Evolutionary conservation across 179 eudicot species (phyloP).

Genomic region (Camellia oleifera): DNA sequence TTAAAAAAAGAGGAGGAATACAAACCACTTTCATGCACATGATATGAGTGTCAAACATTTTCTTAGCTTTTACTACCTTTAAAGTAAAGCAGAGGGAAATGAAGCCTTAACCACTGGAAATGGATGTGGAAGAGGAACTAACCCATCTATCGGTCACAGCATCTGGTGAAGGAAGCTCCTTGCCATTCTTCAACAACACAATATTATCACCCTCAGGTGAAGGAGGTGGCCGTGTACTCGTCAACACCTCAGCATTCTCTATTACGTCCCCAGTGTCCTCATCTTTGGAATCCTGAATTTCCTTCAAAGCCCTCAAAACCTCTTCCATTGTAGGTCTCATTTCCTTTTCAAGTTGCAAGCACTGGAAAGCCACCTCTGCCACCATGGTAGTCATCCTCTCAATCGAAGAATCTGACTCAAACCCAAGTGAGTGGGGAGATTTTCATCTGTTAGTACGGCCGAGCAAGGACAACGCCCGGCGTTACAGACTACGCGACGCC

Average conservation of each 20-base stretch:
- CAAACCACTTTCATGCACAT: neutral
- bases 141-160: slow-evolving; percentile 34
- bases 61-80: neutral
- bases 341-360: slow-evolving; percentile 65
- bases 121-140: slow-evolving; percentile 33
- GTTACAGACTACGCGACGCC: too few relatives aligned
- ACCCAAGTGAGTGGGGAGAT: slow-evolving; percentile 23
- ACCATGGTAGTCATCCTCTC: slow-evolving; percentile 57
- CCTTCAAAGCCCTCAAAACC: slow-evolving; percentile 37
- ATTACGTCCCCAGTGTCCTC: slow-evolving; percentile 13
- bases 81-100: neutral
- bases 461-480: too few relatives aligned
- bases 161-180: slow-evolving; percentile 25
- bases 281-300: slow-evolving; percentile 32
- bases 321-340: slow-evolving; percentile 75
- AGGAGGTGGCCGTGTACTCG: slow-evolving; percentile 11
- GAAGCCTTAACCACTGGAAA: neutral
- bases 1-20: neutral
- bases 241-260: neutral
- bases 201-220: slow-evolving; percentile 21
- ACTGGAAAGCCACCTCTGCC: slow-evolving; percentile 69
- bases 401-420: slow-evolving; percentile 36
- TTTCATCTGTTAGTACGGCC: too few relatives aligned
- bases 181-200: slow-evolving; percentile 4
- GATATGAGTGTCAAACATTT: neutral